Conservation (phyloP, 2,329 filamentous ascomycete genomes). For the Domatiomyces catenatus region DNA sequence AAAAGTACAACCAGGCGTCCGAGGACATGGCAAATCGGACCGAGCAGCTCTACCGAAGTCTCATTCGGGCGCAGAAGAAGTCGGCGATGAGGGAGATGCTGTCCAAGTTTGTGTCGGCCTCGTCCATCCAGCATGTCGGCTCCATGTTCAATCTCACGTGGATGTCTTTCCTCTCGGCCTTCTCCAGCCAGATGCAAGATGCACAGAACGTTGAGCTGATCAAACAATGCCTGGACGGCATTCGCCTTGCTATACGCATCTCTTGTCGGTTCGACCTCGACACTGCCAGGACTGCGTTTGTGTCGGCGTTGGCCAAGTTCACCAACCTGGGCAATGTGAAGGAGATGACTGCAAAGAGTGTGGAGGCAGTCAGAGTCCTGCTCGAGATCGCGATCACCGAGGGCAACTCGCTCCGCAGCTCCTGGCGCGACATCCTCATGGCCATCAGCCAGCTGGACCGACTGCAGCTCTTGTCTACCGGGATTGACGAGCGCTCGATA, state of each 20-base stretch:
- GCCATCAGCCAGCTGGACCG: conserved; percentile 93
- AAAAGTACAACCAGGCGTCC: conserved; percentile 87
- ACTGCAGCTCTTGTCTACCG: conserved; percentile 84
- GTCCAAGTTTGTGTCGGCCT: conserved; percentile 74
- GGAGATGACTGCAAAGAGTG: conserved; percentile 89
- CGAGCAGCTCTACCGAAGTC: conserved; percentile 78
- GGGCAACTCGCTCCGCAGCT: conserved; percentile 73
- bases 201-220: conserved; percentile 86
- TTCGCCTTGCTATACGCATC: conserved; percentile 85
- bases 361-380: conserved; percentile 82
- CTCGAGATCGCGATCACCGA: conserved; percentile 87
- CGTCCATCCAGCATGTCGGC: conserved; percentile 84
- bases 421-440: conserved; percentile 90
- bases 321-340: conserved; percentile 92
- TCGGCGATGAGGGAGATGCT: conserved; percentile 54
- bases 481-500: conserved; percentile 80
- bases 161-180: conserved; percentile 96
- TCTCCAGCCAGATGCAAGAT: conserved; percentile 87
- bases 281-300: conserved; percentile 87
- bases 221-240: conserved; percentile 81
- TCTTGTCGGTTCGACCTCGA: conserved; percentile 85
- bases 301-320: conserved; percentile 79
- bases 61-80: conserved; percentile 76
- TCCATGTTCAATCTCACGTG: conserved; percentile 98
- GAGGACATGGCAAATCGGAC: conserved; percentile 78